These are phyloP conservation scores for Themeda triandra DNA, from an alignment of 176 grass and related monocot genomes.

Conservation along the genomic window DNA sequence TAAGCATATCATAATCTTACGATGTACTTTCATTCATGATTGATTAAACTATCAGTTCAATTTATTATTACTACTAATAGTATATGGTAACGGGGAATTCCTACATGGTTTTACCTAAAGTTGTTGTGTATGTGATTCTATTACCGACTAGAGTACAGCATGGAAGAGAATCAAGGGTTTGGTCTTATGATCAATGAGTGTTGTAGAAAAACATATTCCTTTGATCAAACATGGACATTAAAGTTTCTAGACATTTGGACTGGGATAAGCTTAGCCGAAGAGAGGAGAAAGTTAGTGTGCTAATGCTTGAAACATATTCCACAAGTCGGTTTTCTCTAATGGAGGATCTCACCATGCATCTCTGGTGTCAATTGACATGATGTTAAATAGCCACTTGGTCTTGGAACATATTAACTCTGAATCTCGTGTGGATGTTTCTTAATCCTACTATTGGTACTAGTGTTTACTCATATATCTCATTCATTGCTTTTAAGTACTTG, in stretches of 20 bases:
- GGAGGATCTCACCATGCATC: too few species aligned
- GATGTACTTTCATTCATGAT: too few species aligned
- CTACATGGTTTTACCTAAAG: neutral
- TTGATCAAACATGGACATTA: constrained; percentile 10
- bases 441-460: neutral
- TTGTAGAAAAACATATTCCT: neutral
- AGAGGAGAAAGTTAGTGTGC: neutral
- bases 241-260: neutral
- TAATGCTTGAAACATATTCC: neutral
- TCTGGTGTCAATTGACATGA: too few species aligned
- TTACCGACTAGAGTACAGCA: neutral
- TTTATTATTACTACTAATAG: neutral
- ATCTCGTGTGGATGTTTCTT: constrained; percentile 3
- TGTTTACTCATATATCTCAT: neutral
- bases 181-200: constrained; percentile 9
- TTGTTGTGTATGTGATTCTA: neutral
- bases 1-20: too few species aligned
- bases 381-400: neutral
- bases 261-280: constrained; percentile 6
- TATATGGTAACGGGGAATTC: neutral
- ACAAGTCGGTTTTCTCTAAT: neutral
- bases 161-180: constrained; percentile 13
- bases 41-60: too few species aligned
- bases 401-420: neutral
- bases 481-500: neutral